Conservation (phyloP, 1,139 yeast genomes). For the Eremothecium gossypii region DNA sequence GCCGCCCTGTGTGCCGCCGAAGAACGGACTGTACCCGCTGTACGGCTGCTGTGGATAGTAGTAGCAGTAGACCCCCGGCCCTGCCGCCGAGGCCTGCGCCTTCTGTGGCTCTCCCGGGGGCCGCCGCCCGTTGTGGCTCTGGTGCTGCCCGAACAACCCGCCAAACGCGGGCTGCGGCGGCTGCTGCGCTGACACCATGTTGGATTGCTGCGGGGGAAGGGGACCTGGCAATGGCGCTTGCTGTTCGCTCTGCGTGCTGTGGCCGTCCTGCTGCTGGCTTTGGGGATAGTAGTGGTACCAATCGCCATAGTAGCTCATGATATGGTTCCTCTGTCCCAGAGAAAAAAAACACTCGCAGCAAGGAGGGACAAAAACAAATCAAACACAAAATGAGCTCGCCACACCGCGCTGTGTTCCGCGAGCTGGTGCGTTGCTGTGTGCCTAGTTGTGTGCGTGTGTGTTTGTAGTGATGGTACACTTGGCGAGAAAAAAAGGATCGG, state of each 20-base stretch:
- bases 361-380: not conserved
- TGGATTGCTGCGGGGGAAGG: constrained; percentile 1
- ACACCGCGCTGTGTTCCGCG: no score
- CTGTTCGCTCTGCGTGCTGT: constrained; percentile 1
- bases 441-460: no score
- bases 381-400: no score
- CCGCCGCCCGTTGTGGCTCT: constrained; percentile 10
- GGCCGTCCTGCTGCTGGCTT: constrained; percentile 2
- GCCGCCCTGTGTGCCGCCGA: not conserved
- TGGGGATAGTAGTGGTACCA: constrained; percentile 1
- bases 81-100: constrained; percentile 13
- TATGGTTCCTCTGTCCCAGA: constrained; percentile 2
- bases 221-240: not conserved
- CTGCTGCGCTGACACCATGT: constrained; percentile 3
- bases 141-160: constrained; percentile 6
- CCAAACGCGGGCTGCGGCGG: constrained; percentile 1
- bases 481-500: no score
- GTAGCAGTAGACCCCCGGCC: constrained; percentile 5
- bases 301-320: constrained; percentile 3
- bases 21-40: not conserved
- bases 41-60: constrained; percentile 4
- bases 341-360: not conserved
- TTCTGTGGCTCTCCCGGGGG: not conserved
- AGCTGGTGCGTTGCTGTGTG: no score
- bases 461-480: no score